Conservation (phyloP, 1,139 yeast genomes). For the Pichia sp. region DNA sequence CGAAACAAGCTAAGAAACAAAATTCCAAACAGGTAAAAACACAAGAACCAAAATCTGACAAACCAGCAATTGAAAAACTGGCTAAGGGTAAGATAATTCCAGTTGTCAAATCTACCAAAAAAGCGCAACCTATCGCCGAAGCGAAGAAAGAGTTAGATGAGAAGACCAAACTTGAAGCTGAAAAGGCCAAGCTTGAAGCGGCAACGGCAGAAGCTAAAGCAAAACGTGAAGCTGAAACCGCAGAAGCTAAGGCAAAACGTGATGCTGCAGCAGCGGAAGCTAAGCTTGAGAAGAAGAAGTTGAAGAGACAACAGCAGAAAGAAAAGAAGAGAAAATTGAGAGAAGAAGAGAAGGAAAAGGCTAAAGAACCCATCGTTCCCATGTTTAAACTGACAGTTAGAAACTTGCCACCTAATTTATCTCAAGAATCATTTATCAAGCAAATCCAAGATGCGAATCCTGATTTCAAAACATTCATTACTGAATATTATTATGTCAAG, state of each 20-base stretch:
- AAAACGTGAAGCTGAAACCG: not conserved
- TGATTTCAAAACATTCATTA: conserved; percentile 13
- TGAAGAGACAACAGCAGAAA: conserved; percentile 3
- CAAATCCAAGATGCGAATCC: conserved; percentile 14
- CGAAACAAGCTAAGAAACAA: too few relatives aligned
- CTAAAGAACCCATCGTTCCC: conserved; percentile 1
- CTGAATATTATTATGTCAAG: conserved; percentile 34
- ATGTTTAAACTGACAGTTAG: conserved; percentile 35
- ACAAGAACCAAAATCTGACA: too few relatives aligned
- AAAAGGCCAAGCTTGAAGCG: not conserved
- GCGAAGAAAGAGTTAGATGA: too few relatives aligned
- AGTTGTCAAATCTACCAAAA: too few relatives aligned
- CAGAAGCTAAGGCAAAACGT: not conserved
- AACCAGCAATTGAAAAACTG: too few relatives aligned
- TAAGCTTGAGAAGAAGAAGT: not conserved
- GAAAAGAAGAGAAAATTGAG: not conserved
- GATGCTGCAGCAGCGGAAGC: not conserved
- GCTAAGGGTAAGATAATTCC: too few relatives aligned
- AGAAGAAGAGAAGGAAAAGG: not conserved
- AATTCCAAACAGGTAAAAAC: too few relatives aligned
- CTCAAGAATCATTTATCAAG: conserved; percentile 31
- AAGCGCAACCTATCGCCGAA: too few relatives aligned
- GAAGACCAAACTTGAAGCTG: too few relatives aligned
- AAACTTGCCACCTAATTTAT: conserved; percentile 38
- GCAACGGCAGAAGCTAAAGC: not conserved